Conservation (phyloP, 176 grass and related monocot species). For the Poa annua region DNA sequence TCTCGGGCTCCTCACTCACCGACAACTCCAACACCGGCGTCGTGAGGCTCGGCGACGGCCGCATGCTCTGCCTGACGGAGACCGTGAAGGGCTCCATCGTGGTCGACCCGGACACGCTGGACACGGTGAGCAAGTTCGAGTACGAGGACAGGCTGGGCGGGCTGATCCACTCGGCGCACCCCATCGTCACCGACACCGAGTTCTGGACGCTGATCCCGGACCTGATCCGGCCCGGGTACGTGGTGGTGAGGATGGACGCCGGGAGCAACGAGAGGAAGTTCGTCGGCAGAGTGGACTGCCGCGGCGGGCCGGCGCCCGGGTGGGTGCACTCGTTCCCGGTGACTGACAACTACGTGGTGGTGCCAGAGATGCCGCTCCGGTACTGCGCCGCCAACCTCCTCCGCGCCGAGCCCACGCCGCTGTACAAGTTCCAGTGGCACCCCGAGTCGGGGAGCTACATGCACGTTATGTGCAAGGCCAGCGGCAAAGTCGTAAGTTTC, state of each 20-base stretch:
- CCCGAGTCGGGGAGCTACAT: constrained; percentile 78
- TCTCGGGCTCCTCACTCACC: constrained; percentile 89
- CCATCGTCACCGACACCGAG: constrained; percentile 78
- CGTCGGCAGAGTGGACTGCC: constrained; percentile 82
- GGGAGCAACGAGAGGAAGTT: constrained; percentile 80
- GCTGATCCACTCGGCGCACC: constrained; percentile 91
- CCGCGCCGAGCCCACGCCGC: constrained; percentile 86
- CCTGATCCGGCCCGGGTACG: constrained; percentile 73
- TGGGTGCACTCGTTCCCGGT: constrained; percentile 99
- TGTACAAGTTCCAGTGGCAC: constrained; percentile 99
- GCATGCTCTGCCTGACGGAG: constrained; percentile 94
- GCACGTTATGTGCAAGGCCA: constrained; percentile 99
- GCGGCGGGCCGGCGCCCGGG: constrained; percentile 81
- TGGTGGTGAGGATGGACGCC: constrained; percentile 75
- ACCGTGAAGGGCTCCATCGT: constrained; percentile 91
- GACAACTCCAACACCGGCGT: constrained; percentile 99
- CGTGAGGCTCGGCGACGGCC: constrained; percentile 87
- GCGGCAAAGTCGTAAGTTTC: constrained; percentile 75
- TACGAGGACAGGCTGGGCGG: constrained; percentile 78
- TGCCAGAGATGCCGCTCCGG: constrained; percentile 97
- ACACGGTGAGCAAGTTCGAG: constrained; percentile 84
- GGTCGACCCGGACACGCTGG: constrained; percentile 88
- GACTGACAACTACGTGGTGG: constrained; percentile 84
- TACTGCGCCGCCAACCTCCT: constrained; percentile 92
- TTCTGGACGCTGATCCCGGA: constrained; percentile 91